Conservation (phyloP, 1,284 basidiomycete genomes). For the Stygiomarasmius scandens region DNA sequence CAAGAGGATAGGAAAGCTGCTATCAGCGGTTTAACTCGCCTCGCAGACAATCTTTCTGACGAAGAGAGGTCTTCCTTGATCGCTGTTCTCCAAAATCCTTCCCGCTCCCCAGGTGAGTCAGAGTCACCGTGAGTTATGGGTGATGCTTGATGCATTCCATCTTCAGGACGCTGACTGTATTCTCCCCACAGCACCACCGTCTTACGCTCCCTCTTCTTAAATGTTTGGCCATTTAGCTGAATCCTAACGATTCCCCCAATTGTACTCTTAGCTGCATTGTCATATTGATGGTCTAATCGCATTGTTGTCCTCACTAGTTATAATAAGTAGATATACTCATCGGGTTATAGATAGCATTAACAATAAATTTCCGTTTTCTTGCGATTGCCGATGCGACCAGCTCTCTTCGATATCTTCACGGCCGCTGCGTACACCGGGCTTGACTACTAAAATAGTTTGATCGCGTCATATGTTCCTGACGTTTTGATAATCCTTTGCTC, state of each 20-base stretch:
- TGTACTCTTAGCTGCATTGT: neutral
- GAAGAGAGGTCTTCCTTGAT: conserved; percentile 72
- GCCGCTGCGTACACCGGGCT: no score
- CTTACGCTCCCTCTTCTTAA: neutral
- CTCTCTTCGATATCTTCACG: no score
- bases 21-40: conserved; percentile 64
- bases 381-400: no score
- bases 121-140: neutral
- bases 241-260: neutral
- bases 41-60: conserved; percentile 70
- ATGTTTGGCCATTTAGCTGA: neutral
- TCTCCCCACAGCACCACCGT: neutral
- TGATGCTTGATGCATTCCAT: neutral
- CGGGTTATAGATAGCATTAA: neutral
- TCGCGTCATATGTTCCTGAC: no score
- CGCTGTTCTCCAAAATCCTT: conserved; percentile 57
- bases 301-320: neutral
- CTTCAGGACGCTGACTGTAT: no score
- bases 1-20: conserved; percentile 73
- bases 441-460: no score
- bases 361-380: neutral
- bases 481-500: no score
- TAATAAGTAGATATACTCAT: neutral
- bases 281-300: neutral
- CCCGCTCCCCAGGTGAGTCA: conserved; percentile 54